Evolutionary conservation across 495 filamentous ascomycete genomes (phyloP), one percentile per base, ranked within the genome.

Genomic region (Penicillium argentinense): DNA sequence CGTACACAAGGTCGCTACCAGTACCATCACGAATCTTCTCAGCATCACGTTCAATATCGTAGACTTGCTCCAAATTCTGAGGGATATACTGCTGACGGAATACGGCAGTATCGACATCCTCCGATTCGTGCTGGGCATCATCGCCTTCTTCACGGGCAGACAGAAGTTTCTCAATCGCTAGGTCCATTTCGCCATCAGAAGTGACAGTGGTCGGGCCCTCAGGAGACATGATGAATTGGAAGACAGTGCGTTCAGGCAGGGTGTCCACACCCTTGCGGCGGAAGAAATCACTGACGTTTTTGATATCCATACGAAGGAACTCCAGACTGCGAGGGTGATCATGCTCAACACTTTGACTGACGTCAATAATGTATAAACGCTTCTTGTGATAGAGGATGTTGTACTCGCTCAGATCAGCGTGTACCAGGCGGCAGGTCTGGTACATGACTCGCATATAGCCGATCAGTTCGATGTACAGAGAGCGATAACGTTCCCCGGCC

Each of bases 351-450:
- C 84, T 89, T 67, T 98, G 93, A 53, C 89, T 95, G 33, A 98
- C 93, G 72, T 98, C 93, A 56, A 98, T 98, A 59, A 98, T 84
- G 75, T 87, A 95, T 0, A 96, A 78, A 54, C 84, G 82, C 34
- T 80, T 75, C 55, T 91, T 77, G 66, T 96, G 82, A 69, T 95
- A 97, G 0, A 98, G 79, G 33, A 96, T 79, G 56, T 98, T 98
- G 74, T 97, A 98, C 72, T 97, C 93, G 67, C 88, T 93, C 56
- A 98, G 65, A 80, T 98, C 93, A 9, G 90, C 93, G 62, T 98
- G 93, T 1, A 98, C 95, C 3, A 98, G 81, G 37, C 73, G 79
- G 72, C 95, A 97, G 11, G 81, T 80, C 60, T 93, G 89, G 68
- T 95, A 97, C 73, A 98, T 83, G 29, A 83, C 83, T 25, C 89